A percentile compares a stretch with the other conserved stretches of the same genome.
Evolutionary conservation across 2,329 filamentous ascomycete species (phyloP).

Genomic region (Fusarium devonianum): DNA sequence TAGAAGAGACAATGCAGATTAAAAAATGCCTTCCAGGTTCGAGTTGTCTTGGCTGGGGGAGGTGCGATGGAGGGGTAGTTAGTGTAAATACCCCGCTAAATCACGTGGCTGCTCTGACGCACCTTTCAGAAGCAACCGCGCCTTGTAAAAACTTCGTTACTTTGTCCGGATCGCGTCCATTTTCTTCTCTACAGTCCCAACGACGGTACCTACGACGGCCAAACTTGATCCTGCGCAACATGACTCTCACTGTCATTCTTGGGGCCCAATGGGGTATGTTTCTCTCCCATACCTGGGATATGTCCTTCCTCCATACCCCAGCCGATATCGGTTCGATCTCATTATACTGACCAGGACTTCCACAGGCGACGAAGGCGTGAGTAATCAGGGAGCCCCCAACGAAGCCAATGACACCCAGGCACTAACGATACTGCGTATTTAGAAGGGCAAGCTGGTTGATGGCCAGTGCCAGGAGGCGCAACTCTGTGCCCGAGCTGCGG

Average conservation of each 20-base stretch:
- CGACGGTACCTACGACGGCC: conserved; percentile 9
- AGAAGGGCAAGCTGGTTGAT: conserved; percentile 50
- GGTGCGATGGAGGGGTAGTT: no score
- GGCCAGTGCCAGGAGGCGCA: conserved; percentile 44
- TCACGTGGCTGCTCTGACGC: conserved; percentile 15
- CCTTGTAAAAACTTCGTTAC: conserved; percentile 11
- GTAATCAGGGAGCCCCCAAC: conserved; percentile 26
- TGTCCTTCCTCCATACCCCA: conserved; percentile 15
- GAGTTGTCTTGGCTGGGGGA: no score
- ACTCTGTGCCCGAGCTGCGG: conserved; percentile 46
- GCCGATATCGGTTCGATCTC: conserved; percentile 36
- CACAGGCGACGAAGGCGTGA: conserved; percentile 47
- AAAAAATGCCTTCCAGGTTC: no score
- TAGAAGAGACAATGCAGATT: no score
- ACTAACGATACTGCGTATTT: conserved; percentile 29
- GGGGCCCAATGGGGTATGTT: conserved; percentile 51
- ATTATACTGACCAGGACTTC: conserved; percentile 31
- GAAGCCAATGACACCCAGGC: conserved; percentile 14
- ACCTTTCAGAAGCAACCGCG: conserved; percentile 8
- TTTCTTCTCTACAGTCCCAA: conserved; percentile 21
- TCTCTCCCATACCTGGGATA: conserved; percentile 25
- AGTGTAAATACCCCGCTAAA: conserved; percentile 10
- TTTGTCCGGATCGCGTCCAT: conserved; percentile 8
- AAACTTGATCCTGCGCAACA: conserved; percentile 18
- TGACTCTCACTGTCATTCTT: conserved; percentile 46